Evolutionary conservation across 805 yeast genomes (phyloP), one percentile per base, ranked within the genome.

Genomic region (Pichia kluyveri): DNA sequence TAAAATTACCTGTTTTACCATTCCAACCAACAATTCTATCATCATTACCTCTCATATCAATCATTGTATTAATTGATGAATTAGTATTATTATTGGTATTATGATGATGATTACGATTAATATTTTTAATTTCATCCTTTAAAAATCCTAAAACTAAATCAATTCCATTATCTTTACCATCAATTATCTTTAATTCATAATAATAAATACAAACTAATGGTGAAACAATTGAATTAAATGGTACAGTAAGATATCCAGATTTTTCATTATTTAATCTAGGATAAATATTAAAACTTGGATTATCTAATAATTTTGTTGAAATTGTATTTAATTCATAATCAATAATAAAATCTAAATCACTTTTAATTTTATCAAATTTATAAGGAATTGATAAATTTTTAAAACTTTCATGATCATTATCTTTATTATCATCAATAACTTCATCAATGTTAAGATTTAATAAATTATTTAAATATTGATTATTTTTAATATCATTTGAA

Each of bases 1-100:
- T 62, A 32, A 60, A 58, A 14, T 69, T 63, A 0, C 82, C 83
- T 45, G 74, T 77, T 50, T 68, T 73, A 7, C 82, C 77, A 54
- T 71, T 77, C 55, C 72, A 75, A 0, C 79, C 80, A 69, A 75
- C 77, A 2, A 75, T 64, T n/a, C 69, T 63, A 19, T 57, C 56
- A 42, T 75, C 80, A 30, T 67, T 56, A 8, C 80, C 82, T 2
- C 80, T 75, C 52, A 75, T 58, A 50, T 71, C 72, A 19, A 62
- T 56, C 14, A 56, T 47, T 14, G 50, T n/a, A 7, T 42, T 23
- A 4, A 23, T 4, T 23, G 26, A 23, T 23, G 26, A 23, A 23
- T 3, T 23, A 5, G 5, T 4, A 5, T 23, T 23, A 23, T 3
- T 23, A 23, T 23, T 23, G 7, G 3, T 23, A 23, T 23, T 23